A percentile compares a stretch with the other conserved stretches of the same genome.
Conservation (phyloP, 352 stramenopile species). For the Elongisporangium prolatum region DNA sequence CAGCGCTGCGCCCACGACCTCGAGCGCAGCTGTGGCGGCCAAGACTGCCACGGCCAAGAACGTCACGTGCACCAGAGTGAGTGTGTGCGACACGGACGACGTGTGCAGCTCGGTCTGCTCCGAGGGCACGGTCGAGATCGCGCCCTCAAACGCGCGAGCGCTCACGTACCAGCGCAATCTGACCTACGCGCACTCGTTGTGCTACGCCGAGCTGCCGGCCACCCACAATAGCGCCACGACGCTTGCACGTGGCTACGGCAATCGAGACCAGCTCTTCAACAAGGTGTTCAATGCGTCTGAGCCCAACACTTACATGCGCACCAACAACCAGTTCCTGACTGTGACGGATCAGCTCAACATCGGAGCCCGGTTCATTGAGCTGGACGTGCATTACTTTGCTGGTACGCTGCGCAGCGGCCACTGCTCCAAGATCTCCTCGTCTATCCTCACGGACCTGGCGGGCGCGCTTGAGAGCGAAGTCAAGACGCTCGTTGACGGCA, state of each 20-base stretch:
- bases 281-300: conserved; percentile 47
- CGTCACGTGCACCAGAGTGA: conserved; percentile 44
- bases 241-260: conserved; percentile 59
- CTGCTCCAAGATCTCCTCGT: conserved; percentile 55
- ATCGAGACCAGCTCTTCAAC: conserved; percentile 74
- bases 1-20: conserved; percentile 13
- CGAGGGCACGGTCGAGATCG: conserved; percentile 45
- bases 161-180: conserved; percentile 65
- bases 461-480: conserved; percentile 28
- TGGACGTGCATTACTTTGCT: conserved; percentile 81
- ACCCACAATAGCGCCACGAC: conserved; percentile 81
- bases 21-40: conserved; percentile 7
- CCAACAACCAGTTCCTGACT: conserved; percentile 70
- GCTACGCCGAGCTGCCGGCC: conserved; percentile 52
- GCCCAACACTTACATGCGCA: conserved; percentile 50
- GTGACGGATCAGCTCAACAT: conserved; percentile 78
- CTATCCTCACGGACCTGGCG: conserved; percentile 52
- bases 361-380: conserved; percentile 70
- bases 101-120: conserved; percentile 67
- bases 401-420: conserved; percentile 63
- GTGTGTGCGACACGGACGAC: conserved; percentile 52
- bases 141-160: conserved; percentile 48
- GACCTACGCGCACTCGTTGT: conserved; percentile 68
- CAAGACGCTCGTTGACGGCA: conserved; percentile 27
- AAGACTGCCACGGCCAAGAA: conserved; percentile 36